Evolutionary conservation across 306 rosid genomes (phyloP).

Genomic region (Senna siamea): DNA sequence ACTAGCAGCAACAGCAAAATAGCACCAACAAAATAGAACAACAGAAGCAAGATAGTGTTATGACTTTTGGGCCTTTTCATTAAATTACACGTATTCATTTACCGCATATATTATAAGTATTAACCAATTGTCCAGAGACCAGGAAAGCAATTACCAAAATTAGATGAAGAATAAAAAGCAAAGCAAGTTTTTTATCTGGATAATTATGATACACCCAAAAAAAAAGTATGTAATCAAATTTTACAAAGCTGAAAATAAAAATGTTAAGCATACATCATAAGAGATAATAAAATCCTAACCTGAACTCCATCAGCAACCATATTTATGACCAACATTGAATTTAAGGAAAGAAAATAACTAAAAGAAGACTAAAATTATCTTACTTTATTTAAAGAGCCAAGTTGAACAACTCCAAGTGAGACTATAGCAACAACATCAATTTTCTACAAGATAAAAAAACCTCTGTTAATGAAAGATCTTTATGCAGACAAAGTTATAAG

Average conservation of each 20-base stretch:
- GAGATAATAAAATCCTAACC: neutral
- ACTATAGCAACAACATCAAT: too few species aligned
- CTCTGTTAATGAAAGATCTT: conserved; percentile 27
- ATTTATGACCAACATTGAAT: conserved; percentile 21
- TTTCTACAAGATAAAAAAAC: too few species aligned
- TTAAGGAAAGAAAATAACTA: too few species aligned
- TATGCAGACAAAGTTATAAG: conserved; percentile 12
- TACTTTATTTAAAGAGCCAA: too few species aligned
- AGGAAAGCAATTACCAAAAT: neutral
- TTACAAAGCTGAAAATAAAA: neutral
- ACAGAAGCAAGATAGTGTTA: too few species aligned
- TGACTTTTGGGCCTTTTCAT: neutral
- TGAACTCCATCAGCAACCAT: conserved; percentile 1
- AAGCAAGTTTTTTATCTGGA: neutral
- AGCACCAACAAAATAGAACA: too few species aligned
- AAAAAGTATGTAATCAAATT: neutral
- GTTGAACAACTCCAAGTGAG: too few species aligned
- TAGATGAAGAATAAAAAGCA: neutral
- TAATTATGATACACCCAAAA: neutral
- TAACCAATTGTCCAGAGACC: conserved; percentile 3
- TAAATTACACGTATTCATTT: conserved; percentile 5
- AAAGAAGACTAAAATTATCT: too few species aligned
- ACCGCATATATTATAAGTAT: neutral
- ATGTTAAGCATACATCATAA: neutral
- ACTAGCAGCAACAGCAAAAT: too few species aligned